Evolutionary conservation across 306 rosid species (phyloP).

Genomic region (Aeschynomene evenia): DNA sequence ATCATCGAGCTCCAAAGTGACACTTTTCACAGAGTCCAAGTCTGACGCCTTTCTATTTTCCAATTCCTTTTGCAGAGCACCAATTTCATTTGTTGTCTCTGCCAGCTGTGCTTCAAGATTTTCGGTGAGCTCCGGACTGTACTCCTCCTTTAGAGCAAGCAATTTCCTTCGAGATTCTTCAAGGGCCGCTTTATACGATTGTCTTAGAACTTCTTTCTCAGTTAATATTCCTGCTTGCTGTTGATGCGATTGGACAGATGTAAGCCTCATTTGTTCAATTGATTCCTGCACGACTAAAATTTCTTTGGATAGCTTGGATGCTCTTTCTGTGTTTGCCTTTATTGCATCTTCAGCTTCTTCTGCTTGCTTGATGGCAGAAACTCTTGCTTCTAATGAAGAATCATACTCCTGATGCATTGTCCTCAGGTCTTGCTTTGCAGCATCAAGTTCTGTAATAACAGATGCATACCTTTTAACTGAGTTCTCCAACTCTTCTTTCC

Average conservation of each 20-base stretch:
- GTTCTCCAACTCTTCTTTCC: conserved; percentile 60
- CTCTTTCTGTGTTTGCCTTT: conserved; percentile 44
- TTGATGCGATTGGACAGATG: conserved; percentile 47
- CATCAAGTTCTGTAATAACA: conserved; percentile 53
- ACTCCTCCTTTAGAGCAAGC: conserved; percentile 42
- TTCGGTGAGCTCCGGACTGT: conserved; percentile 45
- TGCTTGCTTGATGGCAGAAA: conserved; percentile 54
- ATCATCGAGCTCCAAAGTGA: conserved; percentile 60
- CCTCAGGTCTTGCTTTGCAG: conserved; percentile 64
- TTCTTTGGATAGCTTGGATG: conserved; percentile 59
- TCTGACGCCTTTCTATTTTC: conserved; percentile 54
- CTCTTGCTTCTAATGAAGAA: conserved; percentile 54
- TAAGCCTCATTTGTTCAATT: conserved; percentile 50
- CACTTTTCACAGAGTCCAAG: conserved; percentile 48
- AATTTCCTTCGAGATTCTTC: conserved; percentile 52
- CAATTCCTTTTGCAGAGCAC: conserved; percentile 50
- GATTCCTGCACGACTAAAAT: conserved; percentile 57
- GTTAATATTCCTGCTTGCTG: conserved; percentile 47
- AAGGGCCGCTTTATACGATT: conserved; percentile 47
- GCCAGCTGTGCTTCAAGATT: conserved; percentile 52
- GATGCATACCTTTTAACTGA: conserved; percentile 44
- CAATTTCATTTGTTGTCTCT: conserved; percentile 51
- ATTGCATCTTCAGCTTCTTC: conserved; percentile 63
- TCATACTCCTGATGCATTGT: conserved; percentile 58
- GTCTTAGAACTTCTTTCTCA: conserved; percentile 52